Conservation (phyloP, 192 early-diverging fungal genomes). For the Ambispora gerdemannii region DNA sequence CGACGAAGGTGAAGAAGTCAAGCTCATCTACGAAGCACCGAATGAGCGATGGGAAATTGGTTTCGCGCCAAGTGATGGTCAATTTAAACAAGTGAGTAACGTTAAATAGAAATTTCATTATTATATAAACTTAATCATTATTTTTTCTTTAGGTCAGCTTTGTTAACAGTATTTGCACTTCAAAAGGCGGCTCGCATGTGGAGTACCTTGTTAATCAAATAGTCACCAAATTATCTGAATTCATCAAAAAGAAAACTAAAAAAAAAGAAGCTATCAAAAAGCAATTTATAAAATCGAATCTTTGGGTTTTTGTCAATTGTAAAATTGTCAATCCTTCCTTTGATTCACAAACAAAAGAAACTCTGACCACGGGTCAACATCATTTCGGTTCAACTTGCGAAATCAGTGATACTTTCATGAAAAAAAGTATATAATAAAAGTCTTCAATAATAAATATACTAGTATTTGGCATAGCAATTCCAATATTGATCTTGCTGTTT, state of each 20-base stretch:
- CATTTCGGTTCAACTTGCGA: conserved; percentile 81
- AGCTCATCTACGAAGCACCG: conserved; percentile 70
- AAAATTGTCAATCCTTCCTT: conserved; percentile 92
- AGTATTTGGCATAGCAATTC: no score
- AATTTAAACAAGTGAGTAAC: conserved; percentile 84
- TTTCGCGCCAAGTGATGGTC: conserved; percentile 88
- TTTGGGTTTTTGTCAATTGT: conserved; percentile 94
- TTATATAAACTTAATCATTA: no score
- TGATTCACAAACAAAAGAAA: conserved; percentile 98
- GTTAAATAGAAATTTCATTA: no score
- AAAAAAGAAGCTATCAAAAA: conserved; percentile 64
- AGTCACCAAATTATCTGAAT: conserved; percentile 61
- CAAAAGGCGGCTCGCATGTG: conserved; percentile 90
- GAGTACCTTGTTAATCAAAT: conserved; percentile 81
- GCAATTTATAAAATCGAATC: conserved; percentile 81
- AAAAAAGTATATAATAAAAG: conserved; percentile 48
- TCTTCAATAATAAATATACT: background rate
- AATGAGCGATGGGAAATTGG: conserved; percentile 91
- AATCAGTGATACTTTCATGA: conserved; percentile 76
- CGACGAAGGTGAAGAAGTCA: conserved; percentile 38
- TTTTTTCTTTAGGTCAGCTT: conserved; percentile 64
- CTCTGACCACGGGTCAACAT: conserved; percentile 72
- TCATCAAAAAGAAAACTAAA: conserved; percentile 74
- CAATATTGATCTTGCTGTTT: conserved; percentile 20
- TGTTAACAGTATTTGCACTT: conserved; percentile 95